Conservation (phyloP, 2,329 filamentous ascomycete species). For the Diaporthe sp. region DNA sequence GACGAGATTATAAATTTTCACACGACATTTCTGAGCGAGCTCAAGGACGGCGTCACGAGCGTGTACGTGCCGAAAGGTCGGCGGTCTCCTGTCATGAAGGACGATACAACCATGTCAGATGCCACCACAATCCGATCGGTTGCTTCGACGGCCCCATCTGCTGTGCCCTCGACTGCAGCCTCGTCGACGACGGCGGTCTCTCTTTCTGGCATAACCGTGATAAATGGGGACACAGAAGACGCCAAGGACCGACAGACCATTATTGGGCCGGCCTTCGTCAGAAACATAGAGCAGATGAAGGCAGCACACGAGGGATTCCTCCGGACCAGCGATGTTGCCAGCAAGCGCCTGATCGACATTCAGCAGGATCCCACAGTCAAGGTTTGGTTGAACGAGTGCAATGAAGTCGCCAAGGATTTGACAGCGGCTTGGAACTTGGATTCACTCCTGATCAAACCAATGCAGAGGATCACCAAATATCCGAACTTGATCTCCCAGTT, state of each 20-base stretch:
- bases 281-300: conserved; percentile 70
- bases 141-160: conserved; percentile 47
- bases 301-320: conserved; percentile 70
- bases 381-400: conserved; percentile 95
- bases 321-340: conserved; percentile 71
- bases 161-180: conserved; percentile 33
- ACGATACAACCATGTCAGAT: conserved; percentile 43
- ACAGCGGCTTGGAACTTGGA: conserved; percentile 96
- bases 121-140: conserved; percentile 47
- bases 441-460: conserved; percentile 95
- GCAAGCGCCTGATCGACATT: conserved; percentile 70
- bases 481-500: conserved; percentile 86
- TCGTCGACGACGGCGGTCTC: conserved; percentile 35
- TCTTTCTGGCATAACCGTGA: conserved; percentile 38
- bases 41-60: conserved; percentile 83
- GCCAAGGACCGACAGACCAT: conserved; percentile 62
- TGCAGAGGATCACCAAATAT: conserved; percentile 94
- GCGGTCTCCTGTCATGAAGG: conserved; percentile 52
- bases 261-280: conserved; percentile 64
- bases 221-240: conserved; percentile 60
- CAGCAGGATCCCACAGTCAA: conserved; percentile 72
- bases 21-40: conserved; percentile 78
- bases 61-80: conserved; percentile 77
- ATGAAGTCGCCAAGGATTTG: conserved; percentile 89
- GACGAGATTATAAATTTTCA: conserved; percentile 92